Evolutionary conservation across 352 stramenopile genomes (phyloP), one percentile per base, ranked within the genome.

Genomic region (Phytophthora cryptogea): DNA sequence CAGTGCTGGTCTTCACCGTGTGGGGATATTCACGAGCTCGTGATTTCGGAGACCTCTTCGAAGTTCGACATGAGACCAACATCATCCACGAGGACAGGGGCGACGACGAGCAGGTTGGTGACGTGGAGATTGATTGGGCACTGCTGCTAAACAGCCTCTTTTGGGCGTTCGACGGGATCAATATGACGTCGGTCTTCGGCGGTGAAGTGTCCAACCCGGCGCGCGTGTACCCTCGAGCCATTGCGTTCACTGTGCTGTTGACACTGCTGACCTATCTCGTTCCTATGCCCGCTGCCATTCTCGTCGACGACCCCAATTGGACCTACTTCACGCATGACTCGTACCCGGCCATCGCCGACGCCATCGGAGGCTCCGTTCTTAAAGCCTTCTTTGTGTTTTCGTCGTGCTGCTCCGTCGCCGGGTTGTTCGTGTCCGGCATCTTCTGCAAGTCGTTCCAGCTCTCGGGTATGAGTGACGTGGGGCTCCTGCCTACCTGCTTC

Each of bases 101-200:
- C 8, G 64, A 82, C 49, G 68, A 50, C 92, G 96, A 72, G 70
- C 96, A 51, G 46, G 97, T 42, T 6, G 66, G 70, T 2, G 13
- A 26, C 3, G 27, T 74, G 2, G 30, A 51, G 8, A 82, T 81
- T 35, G 35, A 94, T 8, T 97, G 88, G 86, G 63, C 80, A n/a
- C 67, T 83, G 16, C 90, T 91, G 26, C 51, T 97, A 9, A 98
- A 97, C 66, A 96, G 93, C 39, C 73, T 98, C 20, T 97, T 97
- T 65, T 98, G 92, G 92, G 95, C 94, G 62, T 86, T 96, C 30
- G 97, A 97, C 64, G 90, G 83, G n/a, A 98, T 95, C 64, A 93
- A 97, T 57, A 81, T 70, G 42, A 89, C 83, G 3, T 90, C 84
- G 4, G 78, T 78, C 5, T 97, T 97, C 66, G 88, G 87, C 7